Evolutionary conservation across 257 asterid species (phyloP).

Genomic region (Penstemon barbatus): DNA sequence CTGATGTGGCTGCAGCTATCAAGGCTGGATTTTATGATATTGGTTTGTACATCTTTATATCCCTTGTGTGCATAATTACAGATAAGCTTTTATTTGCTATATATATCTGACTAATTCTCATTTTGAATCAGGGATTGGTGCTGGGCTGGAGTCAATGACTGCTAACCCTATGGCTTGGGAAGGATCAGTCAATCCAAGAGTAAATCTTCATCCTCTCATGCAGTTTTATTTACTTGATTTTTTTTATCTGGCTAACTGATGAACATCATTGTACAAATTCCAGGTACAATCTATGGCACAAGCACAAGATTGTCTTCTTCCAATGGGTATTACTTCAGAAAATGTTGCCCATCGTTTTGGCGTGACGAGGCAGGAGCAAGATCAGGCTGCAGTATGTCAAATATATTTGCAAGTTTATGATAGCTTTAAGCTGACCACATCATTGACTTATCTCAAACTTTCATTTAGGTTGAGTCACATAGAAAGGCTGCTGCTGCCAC

Average conservation of each 20-base stretch:
- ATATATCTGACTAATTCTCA: constrained; percentile 12
- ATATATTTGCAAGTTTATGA: constrained; percentile 5
- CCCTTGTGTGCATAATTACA: neutral
- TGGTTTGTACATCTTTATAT: constrained; percentile 41
- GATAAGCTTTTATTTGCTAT: neutral
- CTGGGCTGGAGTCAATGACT: constrained; percentile 98
- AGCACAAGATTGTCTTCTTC: constrained; percentile 96
- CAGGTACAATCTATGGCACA: constrained; percentile 79
- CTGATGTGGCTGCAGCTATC: constrained; percentile 99
- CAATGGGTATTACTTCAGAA: constrained; percentile 99
- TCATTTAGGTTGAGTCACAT: constrained; percentile 82
- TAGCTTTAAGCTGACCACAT: constrained; percentile 1
- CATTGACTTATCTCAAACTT: neutral
- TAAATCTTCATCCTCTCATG: constrained; percentile 33
- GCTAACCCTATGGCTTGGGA: constrained; percentile 94
- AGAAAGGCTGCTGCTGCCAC: constrained; percentile 98
- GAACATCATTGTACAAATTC: constrained; percentile 11
- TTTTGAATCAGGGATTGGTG: constrained; percentile 80
- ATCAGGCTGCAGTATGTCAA: constrained; percentile 92
- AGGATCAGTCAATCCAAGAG: constrained; percentile 95
- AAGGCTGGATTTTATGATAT: constrained; percentile 98
- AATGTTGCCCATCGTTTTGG: constrained; percentile 94
- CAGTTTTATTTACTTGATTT: neutral
- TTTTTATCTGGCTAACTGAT: constrained; percentile 7
- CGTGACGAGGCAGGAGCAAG: constrained; percentile 90